Evolutionary conservation across 495 filamentous ascomycete species (phyloP).

Genomic region (Choiromyces venosus): DNA sequence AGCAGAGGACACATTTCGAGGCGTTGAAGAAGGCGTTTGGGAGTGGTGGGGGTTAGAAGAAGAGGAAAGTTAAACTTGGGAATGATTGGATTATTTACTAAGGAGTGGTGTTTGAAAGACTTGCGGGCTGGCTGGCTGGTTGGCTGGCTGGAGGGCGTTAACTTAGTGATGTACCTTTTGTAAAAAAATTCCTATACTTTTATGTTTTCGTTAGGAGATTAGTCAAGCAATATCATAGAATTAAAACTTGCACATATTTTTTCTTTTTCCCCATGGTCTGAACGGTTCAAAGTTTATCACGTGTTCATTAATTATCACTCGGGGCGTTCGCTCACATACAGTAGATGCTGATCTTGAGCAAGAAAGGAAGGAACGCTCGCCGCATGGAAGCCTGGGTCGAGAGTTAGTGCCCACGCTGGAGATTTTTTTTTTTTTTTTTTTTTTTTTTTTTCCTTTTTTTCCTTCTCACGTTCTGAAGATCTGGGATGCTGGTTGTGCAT

Average conservation of each 20-base stretch:
- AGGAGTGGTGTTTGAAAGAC: neutral
- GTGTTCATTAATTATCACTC: neutral
- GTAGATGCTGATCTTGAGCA: too few species aligned
- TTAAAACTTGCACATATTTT: neutral
- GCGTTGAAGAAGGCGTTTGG: constrained; percentile 49
- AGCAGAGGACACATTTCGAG: constrained; percentile 67
- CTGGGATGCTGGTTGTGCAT: too few species aligned
- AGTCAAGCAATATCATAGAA: neutral
- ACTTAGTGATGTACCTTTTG: neutral
- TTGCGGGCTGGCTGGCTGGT: neutral
- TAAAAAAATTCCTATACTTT: neutral
- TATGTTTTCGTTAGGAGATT: neutral
- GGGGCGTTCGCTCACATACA: neutral
- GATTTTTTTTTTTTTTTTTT: too few species aligned
- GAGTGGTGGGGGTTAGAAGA: neutral
- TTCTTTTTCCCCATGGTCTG: neutral
- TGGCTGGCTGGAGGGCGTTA: neutral
- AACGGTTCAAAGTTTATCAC: neutral
- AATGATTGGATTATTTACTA: neutral
- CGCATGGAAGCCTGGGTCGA: too few species aligned
- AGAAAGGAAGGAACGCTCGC: too few species aligned
- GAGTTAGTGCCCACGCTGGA: too few species aligned
- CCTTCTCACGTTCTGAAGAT: too few species aligned
- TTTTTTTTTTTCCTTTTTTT: too few species aligned
- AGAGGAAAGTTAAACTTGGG: neutral